Evolutionary conservation across 208 protist species (phyloP), one percentile per base, ranked within the genome.

Genomic region (Porcisia deanei): DNA sequence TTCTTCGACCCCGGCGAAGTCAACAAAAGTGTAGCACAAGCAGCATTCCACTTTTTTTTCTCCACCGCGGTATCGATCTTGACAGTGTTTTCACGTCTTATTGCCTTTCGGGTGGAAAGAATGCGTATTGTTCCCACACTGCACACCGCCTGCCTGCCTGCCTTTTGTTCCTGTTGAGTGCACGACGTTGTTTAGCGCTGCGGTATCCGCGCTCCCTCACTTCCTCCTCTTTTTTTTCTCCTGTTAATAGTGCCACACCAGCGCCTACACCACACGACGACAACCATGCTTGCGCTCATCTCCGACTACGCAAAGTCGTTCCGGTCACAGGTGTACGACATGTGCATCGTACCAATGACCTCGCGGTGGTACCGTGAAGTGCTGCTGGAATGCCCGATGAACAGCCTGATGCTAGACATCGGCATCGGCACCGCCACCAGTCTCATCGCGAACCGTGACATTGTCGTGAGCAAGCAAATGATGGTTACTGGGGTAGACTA

Each of bases 301-400:
- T 75, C 72, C 52, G 77, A 77, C 16, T 53, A 71, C 22, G 72
- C 69, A 9, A 82, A 85, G 49, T 78, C 69, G 43, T 58, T 91
- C 37, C 80, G 85, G 53, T 84, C 88, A n/a, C 65, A 60, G 53
- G 79, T 95, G 60, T 94, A 95, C 73, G 88, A 97, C 71, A 61
- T 81, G 22, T 70, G 88, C 52, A 86, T 92, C 61, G 78, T 80
- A 41, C 43, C 75, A 18, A 89, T 90, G 79, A 94, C 88, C 34
- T 87, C 81, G n/a, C 65, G 76, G 34, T 97, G 92, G 92, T 94
- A 96, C 76, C 88, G 90, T 3, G 83, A 91, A 76, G 90, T 95
- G 61, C 84, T 96, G 53, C 60, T 88, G 57, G 84, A 91, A 68
- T 91, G 85, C 67, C 88, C 89, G 4, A 83, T 88, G 69, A 75